Evolutionary conservation across 768 basidiomycete species (phyloP).

Genomic region (Dioszegia hungarica): DNA sequence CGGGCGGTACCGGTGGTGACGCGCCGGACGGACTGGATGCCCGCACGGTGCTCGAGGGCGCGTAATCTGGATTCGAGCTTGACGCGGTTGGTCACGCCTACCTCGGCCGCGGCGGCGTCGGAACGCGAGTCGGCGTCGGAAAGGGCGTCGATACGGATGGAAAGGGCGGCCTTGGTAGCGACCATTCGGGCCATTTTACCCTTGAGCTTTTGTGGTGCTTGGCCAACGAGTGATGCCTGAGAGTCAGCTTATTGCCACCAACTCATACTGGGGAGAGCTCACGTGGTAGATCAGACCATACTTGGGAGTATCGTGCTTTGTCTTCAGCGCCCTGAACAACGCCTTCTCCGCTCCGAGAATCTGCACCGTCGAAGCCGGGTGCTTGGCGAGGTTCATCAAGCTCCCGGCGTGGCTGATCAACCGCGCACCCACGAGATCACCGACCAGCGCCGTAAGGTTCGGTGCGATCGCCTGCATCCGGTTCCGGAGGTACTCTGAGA

Average conservation of each 20-base stretch:
- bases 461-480: conserved; percentile 98
- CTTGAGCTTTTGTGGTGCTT: conserved; percentile 95
- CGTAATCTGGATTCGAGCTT: conserved; percentile 93
- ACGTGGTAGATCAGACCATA: conserved; percentile 99
- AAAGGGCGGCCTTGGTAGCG: conserved; percentile 93
- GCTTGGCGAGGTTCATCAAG: conserved; percentile 53
- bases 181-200: conserved; percentile 99
- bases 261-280: conserved; percentile 35
- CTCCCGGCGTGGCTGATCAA: conserved; percentile 59
- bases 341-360: conserved; percentile 55
- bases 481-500: conserved; percentile 93
- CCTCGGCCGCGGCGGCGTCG: conserved; percentile 69
- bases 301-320: conserved; percentile 61
- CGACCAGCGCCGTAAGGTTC: conserved; percentile 80
- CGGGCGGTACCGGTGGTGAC: conserved; percentile 52
- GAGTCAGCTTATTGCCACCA: conserved; percentile 1
- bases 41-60: conserved; percentile 75
- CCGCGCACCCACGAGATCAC: conserved; percentile 70
- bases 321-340: conserved; percentile 54
- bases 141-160: conserved; percentile 95
- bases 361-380: conserved; percentile 54
- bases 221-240: conserved; percentile 89
- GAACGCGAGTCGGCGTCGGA: conserved; percentile 82
- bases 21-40: conserved; percentile 66
- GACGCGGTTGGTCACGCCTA: conserved; percentile 87